Conservation (phyloP, 2,329 filamentous ascomycete genomes). For the Phialophora verrucosa region DNA sequence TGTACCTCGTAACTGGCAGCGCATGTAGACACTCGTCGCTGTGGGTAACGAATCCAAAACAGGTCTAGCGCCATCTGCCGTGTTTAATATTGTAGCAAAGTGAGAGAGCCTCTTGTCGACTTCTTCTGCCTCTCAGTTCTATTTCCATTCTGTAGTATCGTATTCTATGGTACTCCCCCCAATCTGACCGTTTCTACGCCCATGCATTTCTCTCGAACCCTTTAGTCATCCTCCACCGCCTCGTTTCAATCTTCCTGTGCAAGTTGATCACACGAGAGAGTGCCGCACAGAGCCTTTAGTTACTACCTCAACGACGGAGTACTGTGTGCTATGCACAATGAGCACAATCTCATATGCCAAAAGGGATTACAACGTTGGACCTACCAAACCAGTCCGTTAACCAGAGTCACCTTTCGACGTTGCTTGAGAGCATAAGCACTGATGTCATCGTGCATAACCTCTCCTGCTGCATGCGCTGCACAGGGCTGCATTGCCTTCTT, state of each 20-base stretch:
- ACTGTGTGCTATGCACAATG: background rate
- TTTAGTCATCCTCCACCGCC: background rate
- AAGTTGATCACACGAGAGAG: background rate
- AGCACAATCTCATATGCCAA: background rate
- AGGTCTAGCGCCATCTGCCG: background rate
- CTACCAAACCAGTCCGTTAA: background rate
- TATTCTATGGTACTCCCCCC: background rate
- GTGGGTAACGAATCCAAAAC: background rate
- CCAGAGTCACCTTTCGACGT: background rate
- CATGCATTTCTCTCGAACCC: background rate
- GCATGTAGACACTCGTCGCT: background rate
- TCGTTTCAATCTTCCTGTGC: background rate
- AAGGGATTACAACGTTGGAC: background rate
- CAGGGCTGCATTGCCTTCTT: background rate
- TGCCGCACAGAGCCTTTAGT: background rate
- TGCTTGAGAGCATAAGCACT: background rate
- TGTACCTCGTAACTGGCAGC: background rate
- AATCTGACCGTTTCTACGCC: background rate
- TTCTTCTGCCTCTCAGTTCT: background rate
- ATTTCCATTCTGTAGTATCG: background rate
- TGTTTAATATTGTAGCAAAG: background rate
- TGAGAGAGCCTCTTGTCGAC: background rate
- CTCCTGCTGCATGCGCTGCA: background rate
- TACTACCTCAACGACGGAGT: background rate
- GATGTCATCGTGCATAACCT: background rate